A percentile compares a stretch with the other conserved stretches of the same genome.
Conservation (phyloP, 2,329 filamentous ascomycete genomes). For the Colletotrichum lupini region DNA sequence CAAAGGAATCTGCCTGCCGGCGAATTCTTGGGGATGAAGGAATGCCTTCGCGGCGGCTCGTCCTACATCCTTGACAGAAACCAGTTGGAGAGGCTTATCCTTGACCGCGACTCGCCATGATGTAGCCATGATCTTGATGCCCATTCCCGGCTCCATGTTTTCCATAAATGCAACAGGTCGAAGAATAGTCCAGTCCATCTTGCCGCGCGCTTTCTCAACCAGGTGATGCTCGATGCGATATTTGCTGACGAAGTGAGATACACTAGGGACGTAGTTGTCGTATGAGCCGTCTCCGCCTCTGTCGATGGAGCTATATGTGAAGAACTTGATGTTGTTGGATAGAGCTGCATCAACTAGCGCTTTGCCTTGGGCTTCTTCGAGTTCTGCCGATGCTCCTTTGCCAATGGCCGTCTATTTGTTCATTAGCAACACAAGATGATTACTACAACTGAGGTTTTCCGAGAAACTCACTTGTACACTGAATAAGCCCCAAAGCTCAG, state of each 20-base stretch:
- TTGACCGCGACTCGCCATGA: conserved; percentile 43
- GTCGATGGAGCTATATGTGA: conserved; percentile 70
- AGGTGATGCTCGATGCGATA: conserved; percentile 68
- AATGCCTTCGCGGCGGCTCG: conserved; percentile 52
- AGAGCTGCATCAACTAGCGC: conserved; percentile 63
- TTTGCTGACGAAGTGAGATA: conserved; percentile 69
- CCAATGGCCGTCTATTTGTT: background rate
- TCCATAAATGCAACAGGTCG: conserved; percentile 70
- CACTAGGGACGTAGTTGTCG: conserved; percentile 56
- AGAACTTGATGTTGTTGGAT: conserved; percentile 61
- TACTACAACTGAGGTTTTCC: no score
- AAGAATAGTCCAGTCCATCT: conserved; percentile 67
- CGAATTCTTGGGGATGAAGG: conserved; percentile 43
- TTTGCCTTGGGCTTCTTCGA: conserved; percentile 59
- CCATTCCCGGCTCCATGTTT: conserved; percentile 47
- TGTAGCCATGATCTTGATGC: conserved; percentile 45
- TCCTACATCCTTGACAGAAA: conserved; percentile 54
- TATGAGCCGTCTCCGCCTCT: conserved; percentile 63
- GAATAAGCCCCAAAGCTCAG: conserved; percentile 62
- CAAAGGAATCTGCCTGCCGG: conserved; percentile 44
- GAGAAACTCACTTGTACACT: conserved; percentile 50
- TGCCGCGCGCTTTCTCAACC: conserved; percentile 44
- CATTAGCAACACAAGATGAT: background rate
- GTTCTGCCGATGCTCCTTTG: background rate
- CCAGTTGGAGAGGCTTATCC: conserved; percentile 47